Percentiles rank a stretch among this genome's conserved stretches.
Evolutionary conservation across 2,329 filamentous ascomycete genomes (phyloP).

Genomic region (Acrocalymma vagum): DNA sequence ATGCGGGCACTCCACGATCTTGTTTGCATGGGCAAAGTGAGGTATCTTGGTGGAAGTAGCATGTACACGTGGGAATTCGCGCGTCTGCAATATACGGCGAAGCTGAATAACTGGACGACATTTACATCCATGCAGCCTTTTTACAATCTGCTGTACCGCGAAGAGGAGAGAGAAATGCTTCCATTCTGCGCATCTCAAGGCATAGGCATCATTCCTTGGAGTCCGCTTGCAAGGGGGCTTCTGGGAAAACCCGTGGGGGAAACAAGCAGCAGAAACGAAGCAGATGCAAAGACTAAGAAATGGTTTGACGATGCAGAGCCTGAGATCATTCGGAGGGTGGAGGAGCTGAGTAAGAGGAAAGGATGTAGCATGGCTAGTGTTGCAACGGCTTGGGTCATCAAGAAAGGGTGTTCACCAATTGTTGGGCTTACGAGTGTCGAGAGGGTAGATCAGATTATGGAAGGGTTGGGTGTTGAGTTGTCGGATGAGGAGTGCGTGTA

Average conservation of each 20-base stretch:
- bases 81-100: conserved; percentile 50
- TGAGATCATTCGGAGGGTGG: conserved; percentile 59
- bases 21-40: conserved; percentile 28
- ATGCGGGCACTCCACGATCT: conserved; percentile 34
- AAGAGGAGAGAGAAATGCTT: conserved; percentile 52
- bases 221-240: conserved; percentile 43
- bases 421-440: conserved; percentile 24
- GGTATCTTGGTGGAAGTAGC: conserved; percentile 31
- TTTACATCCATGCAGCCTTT: conserved; percentile 57
- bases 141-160: conserved; percentile 52
- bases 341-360: conserved; percentile 63
- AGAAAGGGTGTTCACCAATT: conserved; percentile 27
- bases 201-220: conserved; percentile 37
- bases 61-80: conserved; percentile 54
- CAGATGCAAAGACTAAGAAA: conserved; percentile 10
- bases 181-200: conserved; percentile 25
- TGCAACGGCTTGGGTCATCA: conserved; percentile 28
- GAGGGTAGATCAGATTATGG: conserved; percentile 28
- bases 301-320: conserved; percentile 53
- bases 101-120: conserved; percentile 50
- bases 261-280: conserved; percentile 1
- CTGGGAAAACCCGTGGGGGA: conserved; percentile 44
- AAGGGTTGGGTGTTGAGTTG: conserved; percentile 17
- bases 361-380: conserved; percentile 68
- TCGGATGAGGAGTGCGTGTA: conserved; percentile 26